Evolutionary conservation across 495 filamentous ascomycete species (phyloP).

Genomic region (Cenococcum geophilum): DNA sequence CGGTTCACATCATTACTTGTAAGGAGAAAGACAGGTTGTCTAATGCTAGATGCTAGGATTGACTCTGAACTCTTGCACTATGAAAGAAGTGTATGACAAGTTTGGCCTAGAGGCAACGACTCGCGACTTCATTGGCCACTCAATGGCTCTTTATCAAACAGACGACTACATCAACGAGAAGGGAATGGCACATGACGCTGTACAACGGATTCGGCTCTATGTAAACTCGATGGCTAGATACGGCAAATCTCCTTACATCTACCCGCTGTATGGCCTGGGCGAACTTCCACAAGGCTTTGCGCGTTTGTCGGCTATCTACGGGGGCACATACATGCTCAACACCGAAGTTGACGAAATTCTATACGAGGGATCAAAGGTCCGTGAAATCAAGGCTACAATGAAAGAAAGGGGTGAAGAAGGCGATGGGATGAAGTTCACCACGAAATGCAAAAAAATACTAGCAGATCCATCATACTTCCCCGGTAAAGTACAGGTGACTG

Average conservation of each 20-base stretch:
- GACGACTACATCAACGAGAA: constrained; percentile 74
- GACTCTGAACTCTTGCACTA: constrained; percentile 69
- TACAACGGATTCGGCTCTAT: constrained; percentile 90
- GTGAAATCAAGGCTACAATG: constrained; percentile 96
- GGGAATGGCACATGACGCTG: constrained; percentile 75
- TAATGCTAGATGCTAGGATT: constrained; percentile 53
- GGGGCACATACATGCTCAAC: constrained; percentile 99
- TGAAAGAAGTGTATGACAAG: constrained; percentile 97
- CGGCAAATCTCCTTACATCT: constrained; percentile 98
- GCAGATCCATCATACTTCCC: constrained; percentile 97
- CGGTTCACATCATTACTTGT: constrained; percentile 19
- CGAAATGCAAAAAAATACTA: constrained; percentile 91
- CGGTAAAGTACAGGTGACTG: constrained; percentile 75
- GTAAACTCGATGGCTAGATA: constrained; percentile 97
- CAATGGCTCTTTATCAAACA: constrained; percentile 90
- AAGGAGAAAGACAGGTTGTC: neutral
- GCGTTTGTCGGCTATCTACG: constrained; percentile 93
- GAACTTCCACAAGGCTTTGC: constrained; percentile 98
- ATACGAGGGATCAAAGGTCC: constrained; percentile 75
- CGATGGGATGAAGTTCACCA: constrained; percentile 86
- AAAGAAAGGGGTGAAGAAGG: constrained; percentile 68
- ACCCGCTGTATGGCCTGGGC: constrained; percentile 93
- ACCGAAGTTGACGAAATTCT: constrained; percentile 83
- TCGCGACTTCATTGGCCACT: constrained; percentile 93
- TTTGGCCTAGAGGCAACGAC: constrained; percentile 89